Conservation (phyloP, 345 rosid species). For the Eucalyptus cladocalyx region DNA sequence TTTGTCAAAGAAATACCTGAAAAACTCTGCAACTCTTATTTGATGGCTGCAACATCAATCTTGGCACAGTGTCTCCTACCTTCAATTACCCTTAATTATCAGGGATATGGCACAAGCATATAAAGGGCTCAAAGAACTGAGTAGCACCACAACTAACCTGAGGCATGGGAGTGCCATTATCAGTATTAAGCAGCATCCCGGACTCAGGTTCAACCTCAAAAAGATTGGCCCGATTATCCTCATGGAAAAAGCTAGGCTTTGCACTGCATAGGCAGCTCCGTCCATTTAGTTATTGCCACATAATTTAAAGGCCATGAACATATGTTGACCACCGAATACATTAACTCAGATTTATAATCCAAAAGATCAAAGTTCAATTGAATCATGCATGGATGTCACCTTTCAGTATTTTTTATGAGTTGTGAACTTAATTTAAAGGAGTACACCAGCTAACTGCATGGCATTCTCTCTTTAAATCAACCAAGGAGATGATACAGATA, state of each 20-base stretch:
- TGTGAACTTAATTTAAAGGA: background rate
- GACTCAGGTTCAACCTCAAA: constrained; percentile 83
- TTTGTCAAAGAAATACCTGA: constrained; percentile 32
- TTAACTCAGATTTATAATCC: background rate
- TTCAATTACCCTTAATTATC: constrained; percentile 3
- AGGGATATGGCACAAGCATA: background rate
- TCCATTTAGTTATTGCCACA: background rate
- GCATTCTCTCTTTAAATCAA: background rate
- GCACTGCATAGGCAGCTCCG: constrained; percentile 38
- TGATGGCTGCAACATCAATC: constrained; percentile 13
- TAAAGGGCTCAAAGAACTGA: background rate
- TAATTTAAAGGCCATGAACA: background rate
- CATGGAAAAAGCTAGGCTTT: constrained; percentile 95
- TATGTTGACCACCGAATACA: background rate
- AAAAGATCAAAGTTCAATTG: background rate
- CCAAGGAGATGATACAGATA: background rate
- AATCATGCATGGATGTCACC: background rate
- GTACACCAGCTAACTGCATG: background rate
- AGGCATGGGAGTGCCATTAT: constrained; percentile 89
- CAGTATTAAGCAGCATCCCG: constrained; percentile 90
- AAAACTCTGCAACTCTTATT: constrained; percentile 45
- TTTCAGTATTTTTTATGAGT: background rate
- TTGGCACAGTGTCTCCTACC: constrained; percentile 59
- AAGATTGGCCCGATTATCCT: constrained; percentile 70
- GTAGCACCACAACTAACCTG: constrained; percentile 35